phyloP scores from a whole-genome alignment of 768 basidiomycete genomes.

The Naganishia kalamii region DNA sequence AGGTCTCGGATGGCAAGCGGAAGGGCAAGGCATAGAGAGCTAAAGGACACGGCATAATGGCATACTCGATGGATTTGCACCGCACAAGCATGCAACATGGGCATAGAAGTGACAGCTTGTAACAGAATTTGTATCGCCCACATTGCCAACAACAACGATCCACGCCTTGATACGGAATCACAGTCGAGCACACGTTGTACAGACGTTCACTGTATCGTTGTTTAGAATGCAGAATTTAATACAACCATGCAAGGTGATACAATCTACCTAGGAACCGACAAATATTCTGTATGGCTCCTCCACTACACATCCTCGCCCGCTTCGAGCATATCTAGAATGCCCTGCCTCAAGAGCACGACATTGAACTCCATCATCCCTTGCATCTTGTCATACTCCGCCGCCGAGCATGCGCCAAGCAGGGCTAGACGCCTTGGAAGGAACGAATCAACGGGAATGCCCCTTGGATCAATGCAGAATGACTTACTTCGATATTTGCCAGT shows the following conservation, averaged over 20 bases:
- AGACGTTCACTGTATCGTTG: too few relatives aligned
- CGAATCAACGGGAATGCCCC: background rate
- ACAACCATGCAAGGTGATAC: conserved; percentile 5
- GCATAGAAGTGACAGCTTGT: background rate
- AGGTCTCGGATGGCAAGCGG: conserved; percentile 23
- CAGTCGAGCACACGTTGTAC: too few relatives aligned
- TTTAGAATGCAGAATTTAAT: background rate
- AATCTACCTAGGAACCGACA: background rate
- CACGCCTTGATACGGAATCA: too few relatives aligned
- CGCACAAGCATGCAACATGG: background rate
- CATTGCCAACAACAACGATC: too few relatives aligned
- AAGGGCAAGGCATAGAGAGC: conserved; percentile 1
- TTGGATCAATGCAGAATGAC: conserved; percentile 11
- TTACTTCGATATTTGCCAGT: conserved; percentile 46
- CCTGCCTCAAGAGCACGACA: conserved; percentile 42
- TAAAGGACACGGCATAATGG: background rate
- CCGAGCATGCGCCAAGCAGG: conserved; percentile 38
- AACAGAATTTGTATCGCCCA: too few relatives aligned
- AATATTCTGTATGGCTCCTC: background rate
- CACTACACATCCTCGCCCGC: conserved; percentile 22
- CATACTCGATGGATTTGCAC: background rate
- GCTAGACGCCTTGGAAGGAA: conserved; percentile 30
- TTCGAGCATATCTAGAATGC: conserved; percentile 41
- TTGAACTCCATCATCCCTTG: conserved; percentile 46
- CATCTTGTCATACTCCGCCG: conserved; percentile 34